These are phyloP conservation scores for Botrytis fragariae DNA, from an alignment of 2,329 filamentous ascomycete genomes.

Conservation along the genomic window DNA sequence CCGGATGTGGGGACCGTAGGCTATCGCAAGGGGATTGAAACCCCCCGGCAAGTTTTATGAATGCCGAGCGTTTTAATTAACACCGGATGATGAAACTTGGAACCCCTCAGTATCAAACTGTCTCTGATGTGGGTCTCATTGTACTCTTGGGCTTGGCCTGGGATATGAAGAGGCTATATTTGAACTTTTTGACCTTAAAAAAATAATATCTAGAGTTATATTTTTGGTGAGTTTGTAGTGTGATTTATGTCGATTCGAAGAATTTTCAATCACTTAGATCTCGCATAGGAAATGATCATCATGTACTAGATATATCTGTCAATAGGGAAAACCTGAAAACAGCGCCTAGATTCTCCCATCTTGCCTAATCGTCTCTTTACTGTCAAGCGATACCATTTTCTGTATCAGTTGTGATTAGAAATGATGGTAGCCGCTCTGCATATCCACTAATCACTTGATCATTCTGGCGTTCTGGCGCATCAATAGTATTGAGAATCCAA, in stretches of 20 bases:
- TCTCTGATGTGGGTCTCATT: slow-evolving; percentile 5
- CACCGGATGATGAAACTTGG: background rate
- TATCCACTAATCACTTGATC: too few species aligned
- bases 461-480: too few species aligned
- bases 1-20: background rate
- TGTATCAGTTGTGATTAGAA: too few species aligned
- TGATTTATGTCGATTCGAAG: background rate
- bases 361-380: too few species aligned
- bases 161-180: background rate
- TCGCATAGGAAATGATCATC: background rate
- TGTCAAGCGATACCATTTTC: background rate
- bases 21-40: background rate
- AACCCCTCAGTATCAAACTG: background rate
- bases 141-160: slow-evolving; percentile 5
- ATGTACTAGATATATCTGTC: background rate
- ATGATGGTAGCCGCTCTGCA: too few species aligned
- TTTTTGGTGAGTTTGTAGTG: background rate
- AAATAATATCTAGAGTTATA: too few species aligned
- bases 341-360: too few species aligned
- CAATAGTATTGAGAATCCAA: too few species aligned
- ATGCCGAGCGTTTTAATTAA: background rate
- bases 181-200: too few species aligned
- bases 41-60: background rate
- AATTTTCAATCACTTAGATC: background rate
- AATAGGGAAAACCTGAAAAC: background rate